Base-by-base conservation (phyloP, 352 stramenopile species). In the Pythium biforme region DNA sequence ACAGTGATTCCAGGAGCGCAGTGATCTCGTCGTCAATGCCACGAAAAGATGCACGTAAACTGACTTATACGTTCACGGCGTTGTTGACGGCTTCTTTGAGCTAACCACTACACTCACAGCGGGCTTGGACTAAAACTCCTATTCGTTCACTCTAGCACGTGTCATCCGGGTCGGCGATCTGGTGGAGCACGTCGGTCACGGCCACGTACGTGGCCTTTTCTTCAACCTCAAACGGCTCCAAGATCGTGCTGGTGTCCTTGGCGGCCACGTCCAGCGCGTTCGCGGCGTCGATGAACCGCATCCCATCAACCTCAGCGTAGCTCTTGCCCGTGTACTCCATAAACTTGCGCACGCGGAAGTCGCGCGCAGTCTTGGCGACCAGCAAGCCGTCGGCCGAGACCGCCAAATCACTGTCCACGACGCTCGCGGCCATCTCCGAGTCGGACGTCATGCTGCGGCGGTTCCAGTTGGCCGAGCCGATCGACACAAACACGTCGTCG, bases 311-410 rank as follows among this genome's bases (percentile, higher is more conserved):
- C 4, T 76, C 66, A 15, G 61, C 43, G 56, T 78, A 74, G 27
- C 54, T 74, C 9, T 70, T 56, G 19, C 75, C 62, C 10, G 72
- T 82, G 45, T 83, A 74, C 59, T 89, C 79, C 4, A 68, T 59
- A 58, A 91, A 89, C 66, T 89, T 89, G 27, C 68, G 69, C 20
- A 88, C 73, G 9, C 60, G 60, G 41, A 60, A 67, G 60, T 67
- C 60, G 2, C 52, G 25, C 7, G 53, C 52, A 1, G 33, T 7
- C 25, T 62, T 61, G 3, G 33, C 46, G 6, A 67, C 52, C 10
- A 62, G 15, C 25, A 67, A 19, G 0, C 52, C 41, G 12, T 67
- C 60, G 4, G 51, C 22, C 14, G 54, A 31, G 27, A 62, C 34
- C 9, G 39, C 19, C 8, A 60, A 22, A 4, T 50, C 31, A 1